Evolutionary conservation across 768 basidiomycete genomes (phyloP).

Genomic region (Leucosporidium scottii): DNA sequence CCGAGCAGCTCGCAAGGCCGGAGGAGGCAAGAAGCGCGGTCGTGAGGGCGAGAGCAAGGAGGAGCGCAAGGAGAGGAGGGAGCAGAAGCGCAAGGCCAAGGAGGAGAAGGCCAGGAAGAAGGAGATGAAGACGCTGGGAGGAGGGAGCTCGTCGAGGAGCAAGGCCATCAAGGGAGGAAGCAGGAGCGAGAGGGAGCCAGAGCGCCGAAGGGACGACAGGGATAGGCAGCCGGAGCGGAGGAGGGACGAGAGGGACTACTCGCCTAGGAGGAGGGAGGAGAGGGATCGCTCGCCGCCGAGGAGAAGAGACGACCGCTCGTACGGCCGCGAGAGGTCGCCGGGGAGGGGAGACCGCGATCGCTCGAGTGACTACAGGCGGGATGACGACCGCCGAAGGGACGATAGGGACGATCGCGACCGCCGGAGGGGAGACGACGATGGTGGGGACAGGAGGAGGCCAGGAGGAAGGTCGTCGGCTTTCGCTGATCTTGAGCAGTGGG

Average conservation of each 20-base stretch:
- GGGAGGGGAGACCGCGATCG: neutral
- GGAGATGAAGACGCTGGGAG: constrained; percentile 1
- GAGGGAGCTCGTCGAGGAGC: constrained; percentile 1
- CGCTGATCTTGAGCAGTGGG: neutral
- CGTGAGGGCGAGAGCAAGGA: constrained; percentile 57
- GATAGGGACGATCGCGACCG: neutral
- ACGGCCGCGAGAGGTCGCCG: no score
- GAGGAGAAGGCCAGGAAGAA: constrained; percentile 25
- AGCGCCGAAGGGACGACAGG: constrained; percentile 2
- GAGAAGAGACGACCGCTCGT: neutral
- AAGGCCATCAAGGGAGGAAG: neutral
- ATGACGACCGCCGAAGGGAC: neutral
- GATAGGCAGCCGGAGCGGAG: constrained; percentile 5
- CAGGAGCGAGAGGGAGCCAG: neutral
- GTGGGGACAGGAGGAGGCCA: neutral
- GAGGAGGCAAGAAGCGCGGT: constrained; percentile 51
- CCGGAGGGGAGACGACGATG: neutral
- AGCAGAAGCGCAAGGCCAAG: constrained; percentile 64
- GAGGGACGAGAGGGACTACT: neutral
- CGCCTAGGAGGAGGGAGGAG: constrained; percentile 11
- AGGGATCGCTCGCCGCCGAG: neutral
- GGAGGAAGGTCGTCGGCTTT: neutral
- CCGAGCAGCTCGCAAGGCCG: constrained; percentile 57
- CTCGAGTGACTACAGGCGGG: neutral
- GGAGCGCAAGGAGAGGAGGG: constrained; percentile 68